phyloP scores from a whole-genome alignment of 495 filamentous ascomycete genomes.

The Cercophora newfieldiana region DNA sequence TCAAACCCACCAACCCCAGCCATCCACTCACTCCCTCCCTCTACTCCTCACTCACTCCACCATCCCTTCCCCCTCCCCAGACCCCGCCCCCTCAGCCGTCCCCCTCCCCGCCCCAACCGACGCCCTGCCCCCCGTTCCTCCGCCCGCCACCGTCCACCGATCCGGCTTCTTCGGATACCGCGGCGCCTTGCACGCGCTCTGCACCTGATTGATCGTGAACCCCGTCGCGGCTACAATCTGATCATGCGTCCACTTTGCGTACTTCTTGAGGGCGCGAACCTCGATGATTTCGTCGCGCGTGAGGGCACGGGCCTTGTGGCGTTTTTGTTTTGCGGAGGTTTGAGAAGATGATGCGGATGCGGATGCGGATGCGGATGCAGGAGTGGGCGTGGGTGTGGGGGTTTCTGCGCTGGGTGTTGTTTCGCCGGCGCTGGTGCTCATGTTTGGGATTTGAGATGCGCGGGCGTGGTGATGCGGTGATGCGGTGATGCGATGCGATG shows the following conservation, averaged over 20 bases:
- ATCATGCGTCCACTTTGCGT: slow-evolving; percentile 14
- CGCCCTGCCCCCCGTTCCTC: not conserved
- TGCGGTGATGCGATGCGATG: not conserved
- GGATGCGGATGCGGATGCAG: not conserved
- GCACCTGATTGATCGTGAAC: slow-evolving; percentile 15
- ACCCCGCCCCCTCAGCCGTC: too few relatives aligned
- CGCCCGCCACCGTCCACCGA: not conserved
- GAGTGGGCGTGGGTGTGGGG: not conserved
- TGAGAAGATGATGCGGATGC: too few relatives aligned
- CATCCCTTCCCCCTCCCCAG: not conserved
- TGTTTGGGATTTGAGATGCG: not conserved
- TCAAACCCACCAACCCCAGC: too few relatives aligned
- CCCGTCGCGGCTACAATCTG: slow-evolving; percentile 12
- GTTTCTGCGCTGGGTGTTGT: slow-evolving; percentile 1
- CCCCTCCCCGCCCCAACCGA: not conserved
- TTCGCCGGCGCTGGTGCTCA: slow-evolving; percentile 5
- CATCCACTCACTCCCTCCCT: not conserved
- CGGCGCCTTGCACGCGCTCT: slow-evolving; percentile 6
- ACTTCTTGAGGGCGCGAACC: slow-evolving; percentile 14
- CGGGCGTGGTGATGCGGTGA: too few relatives aligned
- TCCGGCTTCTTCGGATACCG: slow-evolving; percentile 12
- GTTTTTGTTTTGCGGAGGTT: not conserved
- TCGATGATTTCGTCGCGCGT: slow-evolving; percentile 12
- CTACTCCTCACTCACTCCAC: not conserved
- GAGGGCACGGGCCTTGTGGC: slow-evolving; percentile 9